Conservation (phyloP, 257 asterid species). For the Ajuga chamaepitys region DNA sequence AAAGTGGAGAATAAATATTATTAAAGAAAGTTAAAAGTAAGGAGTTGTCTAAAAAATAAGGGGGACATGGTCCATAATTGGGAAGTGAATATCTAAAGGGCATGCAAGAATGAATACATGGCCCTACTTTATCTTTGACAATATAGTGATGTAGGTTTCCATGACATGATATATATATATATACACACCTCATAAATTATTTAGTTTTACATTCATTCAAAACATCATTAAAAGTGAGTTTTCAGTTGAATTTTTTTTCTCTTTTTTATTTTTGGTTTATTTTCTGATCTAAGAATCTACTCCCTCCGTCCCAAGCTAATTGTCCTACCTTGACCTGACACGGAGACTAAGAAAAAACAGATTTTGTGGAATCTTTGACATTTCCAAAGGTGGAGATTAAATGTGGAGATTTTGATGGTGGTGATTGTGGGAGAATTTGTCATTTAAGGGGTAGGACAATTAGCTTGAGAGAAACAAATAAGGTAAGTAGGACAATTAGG, state of each 20-base stretch:
- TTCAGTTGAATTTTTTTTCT: constrained; percentile 5
- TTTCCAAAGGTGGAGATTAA: too few species aligned
- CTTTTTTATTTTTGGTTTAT: too few species aligned
- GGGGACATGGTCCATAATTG: constrained; percentile 27
- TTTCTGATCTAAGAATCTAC: neutral
- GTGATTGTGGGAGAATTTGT: too few species aligned
- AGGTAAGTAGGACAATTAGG: too few species aligned
- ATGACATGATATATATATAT: constrained; percentile 18
- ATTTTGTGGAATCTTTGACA: too few species aligned
- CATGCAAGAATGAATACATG: constrained; percentile 19
- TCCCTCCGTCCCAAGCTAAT: too few species aligned
- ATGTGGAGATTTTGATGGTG: too few species aligned
- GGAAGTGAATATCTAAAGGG: constrained; percentile 33
- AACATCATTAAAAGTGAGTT: constrained; percentile 27
- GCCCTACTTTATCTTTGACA: constrained; percentile 33
- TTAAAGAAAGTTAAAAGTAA: constrained; percentile 19
- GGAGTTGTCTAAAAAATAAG: constrained; percentile 24
- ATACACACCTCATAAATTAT: constrained; percentile 7
- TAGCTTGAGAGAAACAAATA: too few species aligned
- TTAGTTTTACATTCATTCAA: constrained; percentile 21
- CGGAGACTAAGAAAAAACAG: too few species aligned
- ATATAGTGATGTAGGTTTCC: constrained; percentile 27
- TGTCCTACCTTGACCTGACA: too few species aligned
- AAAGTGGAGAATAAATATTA: constrained; percentile 14
- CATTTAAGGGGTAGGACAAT: too few species aligned